Conservation (phyloP, 495 filamentous ascomycete genomes). For the Polyplosphaeria fusca region DNA sequence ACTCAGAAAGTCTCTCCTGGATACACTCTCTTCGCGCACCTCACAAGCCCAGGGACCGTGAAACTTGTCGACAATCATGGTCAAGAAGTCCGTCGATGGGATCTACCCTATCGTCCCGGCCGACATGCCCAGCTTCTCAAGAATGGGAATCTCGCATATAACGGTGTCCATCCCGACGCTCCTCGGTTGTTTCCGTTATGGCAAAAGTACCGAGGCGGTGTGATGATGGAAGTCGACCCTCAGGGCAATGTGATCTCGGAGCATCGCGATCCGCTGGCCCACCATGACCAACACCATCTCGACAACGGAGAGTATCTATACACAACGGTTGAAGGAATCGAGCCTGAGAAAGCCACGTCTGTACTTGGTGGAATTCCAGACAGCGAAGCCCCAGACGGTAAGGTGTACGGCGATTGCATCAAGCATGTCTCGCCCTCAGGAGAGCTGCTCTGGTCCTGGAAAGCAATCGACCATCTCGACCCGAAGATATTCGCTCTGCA, state of each 20-base stretch:
- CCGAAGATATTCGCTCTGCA: conserved; percentile 41
- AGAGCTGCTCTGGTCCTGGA: conserved; percentile 46
- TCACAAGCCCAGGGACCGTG: conserved; percentile 43
- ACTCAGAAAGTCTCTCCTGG: conserved; percentile 42
- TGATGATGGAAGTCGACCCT: conserved; percentile 46
- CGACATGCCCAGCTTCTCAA: conserved; percentile 47
- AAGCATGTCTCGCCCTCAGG: conserved; percentile 42
- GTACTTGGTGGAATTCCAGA: conserved; percentile 45
- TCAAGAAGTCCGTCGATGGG: conserved; percentile 47
- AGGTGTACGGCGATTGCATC: conserved; percentile 47
- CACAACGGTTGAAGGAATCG: conserved; percentile 45
- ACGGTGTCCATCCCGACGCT: conserved; percentile 45
- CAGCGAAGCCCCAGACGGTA: conserved; percentile 43
- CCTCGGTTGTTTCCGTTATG: conserved; percentile 47
- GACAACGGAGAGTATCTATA: conserved; percentile 47
- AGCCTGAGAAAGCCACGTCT: conserved; percentile 37
- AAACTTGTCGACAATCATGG: conserved; percentile 46
- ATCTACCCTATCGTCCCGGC: conserved; percentile 44
- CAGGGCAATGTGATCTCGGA: conserved; percentile 42
- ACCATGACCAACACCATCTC: conserved; percentile 50
- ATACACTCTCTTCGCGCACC: conserved; percentile 46
- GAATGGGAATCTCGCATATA: conserved; percentile 47
- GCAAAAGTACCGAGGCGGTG: conserved; percentile 48
- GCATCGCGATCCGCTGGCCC: conserved; percentile 45
- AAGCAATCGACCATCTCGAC: conserved; percentile 44